These are phyloP conservation scores for Corylus americana DNA, from an alignment of 306 rosid species.

Conservation along the genomic window DNA sequence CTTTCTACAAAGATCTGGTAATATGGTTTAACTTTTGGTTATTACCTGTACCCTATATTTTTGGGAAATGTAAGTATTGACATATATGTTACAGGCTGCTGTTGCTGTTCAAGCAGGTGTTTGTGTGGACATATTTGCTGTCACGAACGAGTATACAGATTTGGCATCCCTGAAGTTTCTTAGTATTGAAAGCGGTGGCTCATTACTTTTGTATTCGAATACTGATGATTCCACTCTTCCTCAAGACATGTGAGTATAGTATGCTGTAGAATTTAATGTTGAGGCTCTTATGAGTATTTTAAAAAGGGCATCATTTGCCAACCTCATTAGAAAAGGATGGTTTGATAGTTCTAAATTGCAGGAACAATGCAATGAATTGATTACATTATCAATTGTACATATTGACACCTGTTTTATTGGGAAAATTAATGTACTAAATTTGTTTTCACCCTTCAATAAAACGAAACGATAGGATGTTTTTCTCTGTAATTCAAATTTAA, in stretches of 20 bases:
- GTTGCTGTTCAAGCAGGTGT: conserved; percentile 98
- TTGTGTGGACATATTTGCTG: conserved; percentile 95
- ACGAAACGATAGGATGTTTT: conserved; percentile 5
- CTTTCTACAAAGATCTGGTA: conserved; percentile 93
- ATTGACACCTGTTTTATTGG: conserved; percentile 12
- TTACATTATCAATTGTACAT: background rate
- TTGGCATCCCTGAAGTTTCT: conserved; percentile 91
- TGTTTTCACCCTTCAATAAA: conserved; percentile 5
- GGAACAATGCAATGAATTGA: background rate
- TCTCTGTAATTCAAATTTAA: conserved; percentile 8
- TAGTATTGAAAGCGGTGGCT: conserved; percentile 92
- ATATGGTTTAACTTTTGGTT: conserved; percentile 19
- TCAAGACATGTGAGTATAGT: conserved; percentile 84
- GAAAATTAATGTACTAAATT: conserved; percentile 28
- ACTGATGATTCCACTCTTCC: conserved; percentile 95
- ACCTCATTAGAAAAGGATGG: background rate
- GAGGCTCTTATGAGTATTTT: background rate
- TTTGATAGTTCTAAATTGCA: background rate
- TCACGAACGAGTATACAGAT: conserved; percentile 94
- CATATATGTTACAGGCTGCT: conserved; percentile 73
- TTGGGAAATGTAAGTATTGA: conserved; percentile 38
- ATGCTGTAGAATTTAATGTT: conserved; percentile 2
- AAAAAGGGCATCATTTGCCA: background rate
- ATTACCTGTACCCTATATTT: conserved; percentile 22
- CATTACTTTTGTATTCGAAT: conserved; percentile 74